Percentiles rank a stretch among this genome's conserved stretches.
phyloP scores from a whole-genome alignment of 345 rosid genomes.

The Murraya paniculata region DNA sequence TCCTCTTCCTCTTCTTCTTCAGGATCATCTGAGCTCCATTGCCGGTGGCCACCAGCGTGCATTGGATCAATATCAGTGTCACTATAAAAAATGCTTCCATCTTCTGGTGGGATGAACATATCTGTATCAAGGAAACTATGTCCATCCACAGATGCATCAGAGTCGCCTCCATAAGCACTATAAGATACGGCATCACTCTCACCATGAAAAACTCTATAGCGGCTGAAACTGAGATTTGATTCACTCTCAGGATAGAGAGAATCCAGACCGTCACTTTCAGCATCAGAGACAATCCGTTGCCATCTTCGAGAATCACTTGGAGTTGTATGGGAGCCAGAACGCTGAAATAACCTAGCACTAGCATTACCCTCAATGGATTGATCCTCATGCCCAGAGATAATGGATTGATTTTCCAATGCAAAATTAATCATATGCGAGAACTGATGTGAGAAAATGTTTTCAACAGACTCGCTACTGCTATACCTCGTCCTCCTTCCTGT shows the following conservation, averaged over 20 bases:
- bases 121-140: constrained; percentile 51
- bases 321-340: constrained; percentile 46
- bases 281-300: constrained; percentile 59
- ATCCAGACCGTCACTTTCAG: constrained; percentile 71
- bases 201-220: constrained; percentile 43
- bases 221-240: constrained; percentile 55
- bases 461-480: constrained; percentile 65
- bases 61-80: constrained; percentile 94
- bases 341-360: constrained; percentile 35
- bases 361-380: constrained; percentile 36
- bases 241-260: constrained; percentile 61
- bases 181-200: constrained; percentile 70
- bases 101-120: constrained; percentile 41
- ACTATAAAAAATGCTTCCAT: constrained; percentile 52
- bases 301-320: constrained; percentile 69
- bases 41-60: constrained; percentile 67
- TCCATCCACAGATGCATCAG: constrained; percentile 78
- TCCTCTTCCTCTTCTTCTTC: constrained; percentile 47
- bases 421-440: constrained; percentile 52
- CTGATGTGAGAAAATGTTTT: constrained; percentile 52
- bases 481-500: constrained; percentile 51
- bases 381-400: constrained; percentile 37
- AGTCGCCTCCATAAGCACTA: constrained; percentile 69
- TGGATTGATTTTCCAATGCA: constrained; percentile 52
- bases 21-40: constrained; percentile 68